Percentiles rank a stretch among this genome's conserved stretches.
phyloP scores from a whole-genome alignment of 352 stramenopile species.

The Globisporangium barbulae region DNA sequence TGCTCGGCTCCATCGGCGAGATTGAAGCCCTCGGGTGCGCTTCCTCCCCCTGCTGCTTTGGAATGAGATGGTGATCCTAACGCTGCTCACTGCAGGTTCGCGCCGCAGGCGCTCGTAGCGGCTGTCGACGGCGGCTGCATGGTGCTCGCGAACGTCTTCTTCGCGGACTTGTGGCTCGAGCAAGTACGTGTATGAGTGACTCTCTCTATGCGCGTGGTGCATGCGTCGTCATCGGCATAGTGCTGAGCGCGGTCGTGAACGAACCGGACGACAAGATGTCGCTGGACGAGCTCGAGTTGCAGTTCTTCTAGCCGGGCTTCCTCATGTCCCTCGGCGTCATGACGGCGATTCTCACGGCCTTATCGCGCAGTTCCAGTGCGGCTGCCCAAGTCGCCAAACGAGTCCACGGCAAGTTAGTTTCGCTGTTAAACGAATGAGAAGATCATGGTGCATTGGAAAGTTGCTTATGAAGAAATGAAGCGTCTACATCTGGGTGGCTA shows the following conservation, averaged over 20 bases:
- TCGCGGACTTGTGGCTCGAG: constrained; percentile 80
- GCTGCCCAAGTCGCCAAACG: constrained; percentile 23
- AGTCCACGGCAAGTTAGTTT: too few species aligned
- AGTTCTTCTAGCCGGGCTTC: constrained; percentile 77
- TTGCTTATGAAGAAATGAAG: too few species aligned
- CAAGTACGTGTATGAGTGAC: constrained; percentile 28
- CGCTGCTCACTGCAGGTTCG: constrained; percentile 39
- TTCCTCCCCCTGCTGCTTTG: neutral
- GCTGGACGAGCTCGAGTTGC: constrained; percentile 67
- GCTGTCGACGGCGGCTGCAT: constrained; percentile 83
- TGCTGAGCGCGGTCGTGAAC: constrained; percentile 79
- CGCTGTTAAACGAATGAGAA: too few species aligned
- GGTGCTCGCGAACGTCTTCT: constrained; percentile 87
- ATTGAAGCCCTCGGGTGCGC: constrained; percentile 76
- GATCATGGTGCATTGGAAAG: too few species aligned
- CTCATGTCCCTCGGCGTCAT: constrained; percentile 77
- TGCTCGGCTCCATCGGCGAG: constrained; percentile 80
- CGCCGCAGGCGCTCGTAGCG: constrained; percentile 83
- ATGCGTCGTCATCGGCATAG: constrained; percentile 66
- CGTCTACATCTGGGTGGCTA: too few species aligned
- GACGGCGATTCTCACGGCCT: constrained; percentile 42
- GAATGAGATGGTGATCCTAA: too few species aligned
- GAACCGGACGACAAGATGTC: constrained; percentile 77
- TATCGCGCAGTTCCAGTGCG: constrained; percentile 10
- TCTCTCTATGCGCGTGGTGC: too few species aligned